A percentile compares a stretch with the other conserved stretches of the same genome.
Evolutionary conservation across 371 early-diverging fungal genomes (phyloP).

Genomic region (Zychaea mexicana): DNA sequence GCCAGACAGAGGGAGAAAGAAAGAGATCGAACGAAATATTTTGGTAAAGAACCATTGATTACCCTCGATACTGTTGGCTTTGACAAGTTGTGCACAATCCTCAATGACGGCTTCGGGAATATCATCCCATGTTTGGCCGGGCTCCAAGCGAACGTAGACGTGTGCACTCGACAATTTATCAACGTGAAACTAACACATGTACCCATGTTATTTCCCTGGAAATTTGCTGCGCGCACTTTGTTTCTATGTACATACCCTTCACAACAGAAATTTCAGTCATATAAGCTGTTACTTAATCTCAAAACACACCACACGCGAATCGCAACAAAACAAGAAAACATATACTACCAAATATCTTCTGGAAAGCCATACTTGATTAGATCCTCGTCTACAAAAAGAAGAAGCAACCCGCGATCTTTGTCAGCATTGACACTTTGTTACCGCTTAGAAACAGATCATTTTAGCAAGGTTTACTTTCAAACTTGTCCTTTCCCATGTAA

Average conservation of each 20-base stretch:
- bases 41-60: background rate
- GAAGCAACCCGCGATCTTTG: background rate
- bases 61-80: conserved; percentile 96
- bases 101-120: conserved; percentile 75
- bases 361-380: conserved; percentile 94
- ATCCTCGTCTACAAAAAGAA: conserved; percentile 78
- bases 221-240: background rate
- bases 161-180: conserved; percentile 97
- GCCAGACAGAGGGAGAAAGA: background rate
- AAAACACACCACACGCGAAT: too few species aligned
- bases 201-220: background rate
- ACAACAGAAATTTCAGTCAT: too few species aligned
- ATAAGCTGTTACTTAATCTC: too few species aligned
- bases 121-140: conserved; percentile 78
- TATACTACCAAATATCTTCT: conserved; percentile 84
- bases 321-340: background rate
- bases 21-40: background rate
- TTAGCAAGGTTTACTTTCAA: conserved; percentile 70
- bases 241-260: background rate
- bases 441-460: too few species aligned
- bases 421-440: too few species aligned
- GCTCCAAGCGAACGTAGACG: conserved; percentile 86
- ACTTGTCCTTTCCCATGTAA: conserved; percentile 98
- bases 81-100: conserved; percentile 93
- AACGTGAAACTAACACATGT: conserved; percentile 80